Evolutionary conservation across 148 eudicot species (phyloP).

Genomic region (Persicaria maculosa): DNA sequence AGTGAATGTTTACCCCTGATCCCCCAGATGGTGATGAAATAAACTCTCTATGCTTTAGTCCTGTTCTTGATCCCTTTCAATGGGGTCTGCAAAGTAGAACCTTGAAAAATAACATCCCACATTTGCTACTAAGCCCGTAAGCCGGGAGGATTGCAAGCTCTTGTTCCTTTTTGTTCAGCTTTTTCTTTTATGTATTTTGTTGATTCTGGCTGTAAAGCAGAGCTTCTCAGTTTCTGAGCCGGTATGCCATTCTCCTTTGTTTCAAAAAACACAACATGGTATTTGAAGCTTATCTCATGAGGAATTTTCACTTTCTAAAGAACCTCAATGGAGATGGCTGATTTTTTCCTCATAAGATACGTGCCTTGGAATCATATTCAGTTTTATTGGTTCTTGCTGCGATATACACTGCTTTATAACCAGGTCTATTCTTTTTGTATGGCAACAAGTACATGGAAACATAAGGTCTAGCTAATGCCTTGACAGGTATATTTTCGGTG

Average conservation of each 20-base stretch:
- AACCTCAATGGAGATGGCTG: not conserved
- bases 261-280: not conserved
- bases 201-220: conserved; percentile 1
- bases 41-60: not conserved
- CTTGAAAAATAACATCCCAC: conserved; percentile 7
- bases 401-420: no score
- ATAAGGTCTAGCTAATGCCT: not conserved
- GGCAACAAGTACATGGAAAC: not conserved
- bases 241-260: not conserved
- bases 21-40: conserved; percentile 10
- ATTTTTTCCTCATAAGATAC: no score
- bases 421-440: no score
- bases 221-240: conserved; percentile 7
- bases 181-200: not conserved
- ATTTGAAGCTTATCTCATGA: not conserved
- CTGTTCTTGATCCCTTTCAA: not conserved
- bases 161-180: not conserved
- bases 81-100: conserved; percentile 5
- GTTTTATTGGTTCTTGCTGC: no score
- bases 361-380: no score
- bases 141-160: not conserved
- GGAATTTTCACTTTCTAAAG: not conserved
- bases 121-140: not conserved
- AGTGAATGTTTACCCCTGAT: not conserved
- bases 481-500: not conserved